A percentile compares a stretch with the other conserved stretches of the same genome.
phyloP scores from a whole-genome alignment of 805 yeast genomes.

The Saccharomycopsis fermentans region DNA sequence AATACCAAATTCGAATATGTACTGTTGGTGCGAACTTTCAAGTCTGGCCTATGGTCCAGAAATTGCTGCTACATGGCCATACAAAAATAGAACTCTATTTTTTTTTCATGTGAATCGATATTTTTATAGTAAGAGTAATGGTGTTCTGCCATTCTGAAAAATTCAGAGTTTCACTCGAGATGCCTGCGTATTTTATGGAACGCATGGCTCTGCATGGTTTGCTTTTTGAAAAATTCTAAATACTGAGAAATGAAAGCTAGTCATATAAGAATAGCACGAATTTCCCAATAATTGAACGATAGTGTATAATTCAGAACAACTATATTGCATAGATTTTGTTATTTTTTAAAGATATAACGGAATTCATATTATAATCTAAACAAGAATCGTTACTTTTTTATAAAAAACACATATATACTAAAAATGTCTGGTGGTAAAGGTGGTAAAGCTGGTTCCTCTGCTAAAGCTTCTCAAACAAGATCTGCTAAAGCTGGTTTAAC shows the following conservation, averaged over 20 bases:
- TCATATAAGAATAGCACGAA: not conserved
- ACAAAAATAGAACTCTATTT: no score
- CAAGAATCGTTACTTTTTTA: no score
- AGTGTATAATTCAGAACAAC: no score
- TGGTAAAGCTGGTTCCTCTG: slow-evolving; percentile 88
- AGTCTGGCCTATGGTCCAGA: no score
- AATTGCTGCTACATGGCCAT: no score
- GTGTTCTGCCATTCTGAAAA: no score
- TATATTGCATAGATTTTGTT: not conserved
- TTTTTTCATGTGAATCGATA: no score
- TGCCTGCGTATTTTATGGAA: not conserved
- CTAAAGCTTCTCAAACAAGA: slow-evolving; percentile 92
- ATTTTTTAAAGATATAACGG: not conserved
- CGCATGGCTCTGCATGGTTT: not conserved
- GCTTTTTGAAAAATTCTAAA: not conserved
- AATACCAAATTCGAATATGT: no score
- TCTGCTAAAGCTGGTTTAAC: slow-evolving; percentile 97
- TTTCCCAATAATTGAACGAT: not conserved
- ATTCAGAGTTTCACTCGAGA: no score
- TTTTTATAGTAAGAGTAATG: no score
- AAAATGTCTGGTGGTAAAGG: slow-evolving; percentile 62
- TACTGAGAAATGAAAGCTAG: not conserved
- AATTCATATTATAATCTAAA: no score
- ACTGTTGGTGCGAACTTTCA: no score
- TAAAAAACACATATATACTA: slow-evolving; percentile 25